phyloP scores from a whole-genome alignment of 2,329 filamentous ascomycete species.

The Talaromyces sp. region DNA sequence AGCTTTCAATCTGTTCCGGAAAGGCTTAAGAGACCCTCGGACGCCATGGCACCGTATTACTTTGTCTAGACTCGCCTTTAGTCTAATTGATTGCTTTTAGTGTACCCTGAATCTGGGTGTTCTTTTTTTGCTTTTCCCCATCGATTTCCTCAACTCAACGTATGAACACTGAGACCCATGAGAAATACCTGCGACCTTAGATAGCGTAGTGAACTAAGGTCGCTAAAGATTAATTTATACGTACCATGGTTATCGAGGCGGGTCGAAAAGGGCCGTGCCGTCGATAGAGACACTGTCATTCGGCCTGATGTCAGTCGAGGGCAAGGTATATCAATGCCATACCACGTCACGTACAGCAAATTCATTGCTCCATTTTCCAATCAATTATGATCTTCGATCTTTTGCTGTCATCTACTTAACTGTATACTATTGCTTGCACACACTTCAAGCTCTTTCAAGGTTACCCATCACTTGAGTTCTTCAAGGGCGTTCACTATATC shows the following conservation, averaged over 20 bases:
- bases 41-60: conserved; percentile 6
- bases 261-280: conserved; percentile 5
- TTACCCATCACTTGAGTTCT: too few species aligned
- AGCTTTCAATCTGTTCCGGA: neutral
- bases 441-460: neutral
- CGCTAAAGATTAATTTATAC: neutral
- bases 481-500: neutral
- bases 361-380: neutral
- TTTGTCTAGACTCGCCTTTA: conserved; percentile 3
- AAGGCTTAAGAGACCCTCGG: conserved; percentile 1
- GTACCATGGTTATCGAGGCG: neutral
- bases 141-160: neutral
- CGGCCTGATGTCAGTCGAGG: neutral
- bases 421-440: neutral
- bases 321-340: conserved; percentile 12
- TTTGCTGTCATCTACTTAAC: neutral
- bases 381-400: neutral
- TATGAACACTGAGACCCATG: neutral
- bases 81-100: conserved; percentile 1
- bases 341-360: neutral
- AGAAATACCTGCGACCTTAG: neutral
- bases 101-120: conserved; percentile 9
- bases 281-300: neutral
- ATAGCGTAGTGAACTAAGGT: neutral
- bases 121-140: neutral